Base-by-base conservation (phyloP, 1,284 basidiomycete species). In the Austroboletus sp. region DNA sequence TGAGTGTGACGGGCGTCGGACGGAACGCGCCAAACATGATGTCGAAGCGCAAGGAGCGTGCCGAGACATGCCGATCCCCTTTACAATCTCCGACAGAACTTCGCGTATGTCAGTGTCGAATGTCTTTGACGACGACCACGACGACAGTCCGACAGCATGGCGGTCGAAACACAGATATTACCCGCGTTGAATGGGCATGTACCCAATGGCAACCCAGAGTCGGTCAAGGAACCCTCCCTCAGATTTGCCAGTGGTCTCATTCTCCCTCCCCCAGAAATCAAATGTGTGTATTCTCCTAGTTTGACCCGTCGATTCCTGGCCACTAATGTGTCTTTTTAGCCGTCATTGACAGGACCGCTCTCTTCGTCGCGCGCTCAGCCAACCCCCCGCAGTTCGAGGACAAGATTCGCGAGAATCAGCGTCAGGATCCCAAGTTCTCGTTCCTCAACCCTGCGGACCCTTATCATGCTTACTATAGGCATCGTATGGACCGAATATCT, bases 381-480 rank as follows among this genome's bases (percentile, higher is more conserved):
- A 89, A 94, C 58, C 90, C 92, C 3, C 76, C 80, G 11, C 80
- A 85, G 56, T 92, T 98, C 58, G 94, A 97, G 70, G 89, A 92
- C 66, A 94, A 94, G 73, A 92, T 98, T 65, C 82, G 91, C 57
- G 90, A 95, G 70, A 84, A 86, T 61, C 92, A 94, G 67, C 89
- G 90, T 70, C 79, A 82, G 53, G 93, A 97, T 73, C 89, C 92
- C 53, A 92, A 95, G 69, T 97, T 97, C 75, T 89, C 92, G 46
- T 98, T 98, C 74, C 77, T 98, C 66, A 92, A 93, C 70, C 80
- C 86, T 49, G 81, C 82, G 47, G 94, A 98, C 74, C 90, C 94
- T 57, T 98, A 95, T 72, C 89, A 97, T 81, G 87, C 88, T 53
- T 97, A 98, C 72, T 98, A 98, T 66, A 81, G 86, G 61, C 82